phyloP scores from a whole-genome alignment of 352 stramenopile species.

The Phytophthora nicotianae region DNA sequence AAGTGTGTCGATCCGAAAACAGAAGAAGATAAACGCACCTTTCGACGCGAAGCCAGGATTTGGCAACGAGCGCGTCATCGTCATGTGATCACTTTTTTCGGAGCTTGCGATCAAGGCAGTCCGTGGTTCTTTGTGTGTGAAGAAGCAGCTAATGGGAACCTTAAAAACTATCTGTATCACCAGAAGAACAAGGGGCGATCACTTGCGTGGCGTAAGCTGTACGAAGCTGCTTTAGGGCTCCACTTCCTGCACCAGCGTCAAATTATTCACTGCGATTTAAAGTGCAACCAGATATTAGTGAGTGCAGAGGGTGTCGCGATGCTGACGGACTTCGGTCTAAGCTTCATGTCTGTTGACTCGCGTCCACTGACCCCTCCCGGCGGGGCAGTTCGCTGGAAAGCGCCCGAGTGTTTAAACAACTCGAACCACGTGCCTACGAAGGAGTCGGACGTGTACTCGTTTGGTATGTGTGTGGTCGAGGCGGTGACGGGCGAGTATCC shows the following conservation, averaged over 20 bases:
- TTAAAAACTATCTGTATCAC: neutral
- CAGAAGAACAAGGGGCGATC: neutral
- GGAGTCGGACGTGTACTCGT: slow-evolving; percentile 2
- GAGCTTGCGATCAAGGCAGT: neutral
- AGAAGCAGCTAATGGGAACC: neutral
- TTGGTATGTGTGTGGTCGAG: slow-evolving; percentile 11
- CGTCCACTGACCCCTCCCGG: too few relatives aligned
- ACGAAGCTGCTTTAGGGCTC: neutral
- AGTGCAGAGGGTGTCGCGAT: neutral
- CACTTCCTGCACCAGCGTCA: neutral
- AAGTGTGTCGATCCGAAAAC: slow-evolving; percentile 17
- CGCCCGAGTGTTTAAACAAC: neutral
- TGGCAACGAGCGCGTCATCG: slow-evolving; percentile 90
- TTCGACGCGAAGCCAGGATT: slow-evolving; percentile 67
- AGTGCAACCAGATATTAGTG: slow-evolving; percentile 3
- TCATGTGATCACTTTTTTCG: slow-evolving; percentile 82
- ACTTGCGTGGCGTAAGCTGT: neutral
- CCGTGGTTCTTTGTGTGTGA: slow-evolving; percentile 3
- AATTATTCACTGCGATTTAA: slow-evolving; percentile 1
- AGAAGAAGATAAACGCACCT: neutral
- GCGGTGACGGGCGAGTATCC: slow-evolving; percentile 5
- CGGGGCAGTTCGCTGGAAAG: neutral
- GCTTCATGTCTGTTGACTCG: neutral
- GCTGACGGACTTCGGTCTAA: neutral
- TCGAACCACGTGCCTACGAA: neutral